Evolutionary conservation across 2,329 filamentous ascomycete species (phyloP).

Genomic region (Dactylella cylindrospora): DNA sequence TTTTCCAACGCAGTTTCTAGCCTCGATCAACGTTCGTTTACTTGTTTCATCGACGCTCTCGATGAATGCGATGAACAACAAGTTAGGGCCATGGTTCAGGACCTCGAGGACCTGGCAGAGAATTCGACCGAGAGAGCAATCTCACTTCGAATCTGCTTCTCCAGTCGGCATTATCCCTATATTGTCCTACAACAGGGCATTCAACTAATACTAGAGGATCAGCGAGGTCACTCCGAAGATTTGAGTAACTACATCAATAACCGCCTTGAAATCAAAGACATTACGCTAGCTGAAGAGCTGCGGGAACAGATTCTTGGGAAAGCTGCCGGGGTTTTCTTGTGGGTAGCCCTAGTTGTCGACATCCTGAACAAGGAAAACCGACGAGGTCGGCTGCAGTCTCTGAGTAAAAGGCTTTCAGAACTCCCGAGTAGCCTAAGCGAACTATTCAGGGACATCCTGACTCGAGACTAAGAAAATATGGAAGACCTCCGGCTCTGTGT

Average conservation of each 20-base stretch:
- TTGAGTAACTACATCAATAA: constrained; percentile 48
- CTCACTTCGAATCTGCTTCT: constrained; percentile 43
- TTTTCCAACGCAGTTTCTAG: constrained; percentile 39
- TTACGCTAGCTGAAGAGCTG: constrained; percentile 44
- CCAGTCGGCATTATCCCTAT: constrained; percentile 50
- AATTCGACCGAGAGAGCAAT: constrained; percentile 25
- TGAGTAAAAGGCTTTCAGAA: constrained; percentile 50
- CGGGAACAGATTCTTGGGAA: constrained; percentile 44
- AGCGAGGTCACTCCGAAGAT: constrained; percentile 49
- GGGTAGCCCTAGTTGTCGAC: constrained; percentile 48
- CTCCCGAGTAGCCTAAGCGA: constrained; percentile 52
- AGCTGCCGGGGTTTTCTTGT: constrained; percentile 49
- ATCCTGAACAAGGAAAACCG: constrained; percentile 55
- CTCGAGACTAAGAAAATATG: constrained; percentile 54
- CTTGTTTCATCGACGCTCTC: constrained; percentile 52
- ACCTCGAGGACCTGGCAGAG: constrained; percentile 54
- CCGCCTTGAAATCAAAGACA: constrained; percentile 45
- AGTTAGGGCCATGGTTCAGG: constrained; percentile 54
- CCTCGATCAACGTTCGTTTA: constrained; percentile 45
- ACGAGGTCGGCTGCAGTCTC: constrained; percentile 46
- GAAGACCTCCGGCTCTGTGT: constrained; percentile 51
- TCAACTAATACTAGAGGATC: constrained; percentile 47
- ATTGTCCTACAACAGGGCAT: constrained; percentile 47
- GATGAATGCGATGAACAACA: constrained; percentile 54
- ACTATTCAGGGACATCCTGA: constrained; percentile 59